A percentile compares a stretch with the other conserved stretches of the same genome.
Conservation (phyloP, 2,329 filamentous ascomycete genomes). For the Botrytis fragariae region DNA sequence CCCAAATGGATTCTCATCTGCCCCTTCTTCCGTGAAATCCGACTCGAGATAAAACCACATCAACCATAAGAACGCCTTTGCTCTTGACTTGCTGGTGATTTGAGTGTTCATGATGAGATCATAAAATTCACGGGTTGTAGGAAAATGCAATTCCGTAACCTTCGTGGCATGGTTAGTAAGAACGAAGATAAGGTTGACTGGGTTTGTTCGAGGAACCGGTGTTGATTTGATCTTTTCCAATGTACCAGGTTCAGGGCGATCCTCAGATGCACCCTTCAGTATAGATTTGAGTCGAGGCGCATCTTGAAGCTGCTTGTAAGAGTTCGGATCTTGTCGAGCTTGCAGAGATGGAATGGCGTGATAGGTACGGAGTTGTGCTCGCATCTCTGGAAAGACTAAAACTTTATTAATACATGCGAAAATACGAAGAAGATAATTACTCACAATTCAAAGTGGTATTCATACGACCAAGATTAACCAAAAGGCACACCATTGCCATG, state of each 20-base stretch:
- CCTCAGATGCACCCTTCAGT: slow-evolving; percentile 92
- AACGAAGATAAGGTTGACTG: slow-evolving; percentile 95
- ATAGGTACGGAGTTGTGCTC: slow-evolving; percentile 94
- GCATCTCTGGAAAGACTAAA: slow-evolving; percentile 97
- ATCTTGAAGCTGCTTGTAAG: slow-evolving; percentile 97
- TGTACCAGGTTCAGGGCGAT: slow-evolving; percentile 78
- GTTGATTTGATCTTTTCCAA: slow-evolving; percentile 75
- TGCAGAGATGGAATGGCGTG: slow-evolving; percentile 96
- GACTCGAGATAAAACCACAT: slow-evolving; percentile 99
- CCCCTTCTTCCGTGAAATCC: slow-evolving; percentile 85
- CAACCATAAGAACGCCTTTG: slow-evolving; percentile 89
- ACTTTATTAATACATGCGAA: slow-evolving; percentile 33
- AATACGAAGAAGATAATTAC: slow-evolving; percentile 35
- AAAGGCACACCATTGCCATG: slow-evolving; percentile 98
- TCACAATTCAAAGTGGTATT: slow-evolving; percentile 97
- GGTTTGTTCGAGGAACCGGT: slow-evolving; percentile 80
- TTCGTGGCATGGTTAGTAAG: slow-evolving; percentile 87
- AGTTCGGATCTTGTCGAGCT: slow-evolving; percentile 89
- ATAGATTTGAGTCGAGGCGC: slow-evolving; percentile 95
- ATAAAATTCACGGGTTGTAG: slow-evolving; percentile 82
- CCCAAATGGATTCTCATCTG: slow-evolving; percentile 88
- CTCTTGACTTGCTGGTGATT: slow-evolving; percentile 77
- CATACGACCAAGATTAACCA: slow-evolving; percentile 98
- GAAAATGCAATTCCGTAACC: slow-evolving; percentile 90
- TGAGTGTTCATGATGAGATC: slow-evolving; percentile 92